Base-by-base conservation (phyloP, 768 basidiomycete species). In the Auriculariales sp. region DNA sequence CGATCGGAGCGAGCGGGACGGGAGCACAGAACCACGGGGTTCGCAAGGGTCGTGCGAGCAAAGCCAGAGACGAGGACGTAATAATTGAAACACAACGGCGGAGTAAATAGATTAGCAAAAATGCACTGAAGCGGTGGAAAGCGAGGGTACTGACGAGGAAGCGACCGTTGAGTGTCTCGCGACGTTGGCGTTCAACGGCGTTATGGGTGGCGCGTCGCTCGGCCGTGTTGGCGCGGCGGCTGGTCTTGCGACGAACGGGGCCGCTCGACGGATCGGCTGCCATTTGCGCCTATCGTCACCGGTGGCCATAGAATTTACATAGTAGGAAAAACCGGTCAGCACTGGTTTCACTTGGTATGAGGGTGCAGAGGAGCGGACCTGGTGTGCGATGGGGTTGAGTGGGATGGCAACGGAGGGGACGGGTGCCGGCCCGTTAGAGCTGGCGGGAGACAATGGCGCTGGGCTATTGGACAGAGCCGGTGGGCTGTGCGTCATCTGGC, bases 201-300 rank as follows among this genome's bases (percentile, higher is more conserved):
- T 98, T 99, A 69, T 99, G 94, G 19, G 88, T 92, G 3, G 91
- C 90, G 30, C 94, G 72, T 65, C 93, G 87, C 64, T 97, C 94
- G 47, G 92, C 93, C 48, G 93, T 97, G 68, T 97, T 97, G 48
- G 91, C 92, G 28, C 92, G 79, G 54, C 90, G 75, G 59, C 77
- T 78, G 49, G 88, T 79, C 64, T 94, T 94, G 64, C 85, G 78
- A 62, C 85, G 88, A 52, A 68, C 61, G 53, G 75, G 73, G 32
- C 53, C 54, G 28, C 46, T 49, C 36, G 46, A 25, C 29, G 31
- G 34, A 46, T 32, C 14, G 42, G 50, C 42, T 32, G 44, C 51
- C n/a, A n/a, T n/a, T n/a, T n/a, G 50, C 28, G 27, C 36, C 33
- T 48, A 27, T 24, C 27, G 49, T 39, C 39, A 47, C 28, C 28